Base-by-base conservation (phyloP, 2,329 filamentous ascomycete species). In the Cytospora schulzeri region DNA sequence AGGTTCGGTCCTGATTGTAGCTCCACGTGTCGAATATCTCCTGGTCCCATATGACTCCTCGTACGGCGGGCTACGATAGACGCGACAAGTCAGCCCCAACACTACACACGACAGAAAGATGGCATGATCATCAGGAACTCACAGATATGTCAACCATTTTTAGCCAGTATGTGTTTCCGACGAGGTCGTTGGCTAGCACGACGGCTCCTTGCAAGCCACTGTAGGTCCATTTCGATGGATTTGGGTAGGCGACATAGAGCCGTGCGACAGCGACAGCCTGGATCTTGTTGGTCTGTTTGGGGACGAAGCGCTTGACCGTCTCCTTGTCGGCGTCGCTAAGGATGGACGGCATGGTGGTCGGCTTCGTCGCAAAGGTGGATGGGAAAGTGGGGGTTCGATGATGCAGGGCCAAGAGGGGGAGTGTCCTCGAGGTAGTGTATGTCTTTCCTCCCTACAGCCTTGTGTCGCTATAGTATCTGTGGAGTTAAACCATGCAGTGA, bases 141-240 rank as follows among this genome's bases (percentile, higher is more conserved):
- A 96, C 93, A 75, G 93, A 97, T 63, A 99, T 88, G 76, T 99
- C 95, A 59, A 99, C 95, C 79, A 99, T 83, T 82, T 99, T 99
- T 70, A 99, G 81, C 92, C 94, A 99, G 78, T 93, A 96, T 0
- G 95, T 97, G 76, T 97, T 90, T 69, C 95, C 95, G 31, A 98
- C 93, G 48, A 96, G 80, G 75, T 99, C 95, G 76, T 98, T 96
- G 70, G 92, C 91, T 68, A 99, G 86, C 60, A 97, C 94, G 41
- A 89, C 86, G 58, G 95, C 95, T 60, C 95, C 95, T 76, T 98
- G 95, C 54, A 98, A 79, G 17, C 94, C 95, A 0, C 94, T 97
- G 75, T 94, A 96, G 31, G 88, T 94, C 95, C 95, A 99, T 93
- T 84, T 87, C 68, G 88, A 85, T 68, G 85, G 85, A 79, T 95